Conservation (phyloP, 2,329 filamentous ascomycete species). For the Fusarium nelsonii region DNA sequence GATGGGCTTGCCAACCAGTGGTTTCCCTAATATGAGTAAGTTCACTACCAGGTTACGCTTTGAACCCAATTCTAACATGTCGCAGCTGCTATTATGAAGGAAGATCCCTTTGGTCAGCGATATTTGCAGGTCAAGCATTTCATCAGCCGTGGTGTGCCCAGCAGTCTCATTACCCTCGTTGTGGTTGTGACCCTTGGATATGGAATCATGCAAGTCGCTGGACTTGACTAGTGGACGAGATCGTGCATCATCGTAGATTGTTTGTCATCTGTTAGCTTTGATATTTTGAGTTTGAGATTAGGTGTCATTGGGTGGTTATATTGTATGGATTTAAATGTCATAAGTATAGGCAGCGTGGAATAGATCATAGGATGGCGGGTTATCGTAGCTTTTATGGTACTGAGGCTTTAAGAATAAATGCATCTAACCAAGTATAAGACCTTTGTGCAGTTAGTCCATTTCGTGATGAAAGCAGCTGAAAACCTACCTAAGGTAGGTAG, state of each 20-base stretch:
- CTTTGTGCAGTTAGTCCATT: background rate
- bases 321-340: conserved; percentile 16
- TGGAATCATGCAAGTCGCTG: conserved; percentile 83
- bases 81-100: conserved; percentile 97
- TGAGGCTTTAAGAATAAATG: background rate
- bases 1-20: conserved; percentile 95
- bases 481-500: too few species aligned
- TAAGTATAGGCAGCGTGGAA: conserved; percentile 31
- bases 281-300: background rate
- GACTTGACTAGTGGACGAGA: conserved; percentile 60
- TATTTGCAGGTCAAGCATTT: conserved; percentile 96
- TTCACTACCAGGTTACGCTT: conserved; percentile 47
- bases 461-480: background rate
- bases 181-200: conserved; percentile 93
- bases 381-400: background rate
- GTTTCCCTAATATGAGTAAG: conserved; percentile 99
- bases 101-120: conserved; percentile 91
- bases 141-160: conserved; percentile 90
- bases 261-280: conserved; percentile 1
- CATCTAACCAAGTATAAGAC: background rate
- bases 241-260: background rate
- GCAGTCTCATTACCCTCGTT: conserved; percentile 81
- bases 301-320: conserved; percentile 9
- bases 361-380: conserved; percentile 12
- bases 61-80: conserved; percentile 38